phyloP scores from a whole-genome alignment of 805 yeast species.

The Lipomyces kockii region DNA sequence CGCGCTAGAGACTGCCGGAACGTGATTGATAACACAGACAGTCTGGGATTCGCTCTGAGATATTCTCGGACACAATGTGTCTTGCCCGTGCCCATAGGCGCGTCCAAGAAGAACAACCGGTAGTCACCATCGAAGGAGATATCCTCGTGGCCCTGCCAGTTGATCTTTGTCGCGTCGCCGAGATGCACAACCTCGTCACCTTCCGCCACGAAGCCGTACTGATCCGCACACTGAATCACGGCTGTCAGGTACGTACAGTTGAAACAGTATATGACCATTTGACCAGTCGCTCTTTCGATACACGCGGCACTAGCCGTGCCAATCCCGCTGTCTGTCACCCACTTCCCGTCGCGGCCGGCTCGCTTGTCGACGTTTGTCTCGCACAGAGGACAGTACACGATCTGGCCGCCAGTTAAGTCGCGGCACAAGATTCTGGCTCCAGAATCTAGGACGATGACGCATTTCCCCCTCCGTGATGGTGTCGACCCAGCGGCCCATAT shows the following conservation, averaged over 20 bases:
- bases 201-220: conserved; percentile 11
- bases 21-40: conserved; percentile 2
- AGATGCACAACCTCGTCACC: conserved; percentile 3
- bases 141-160: conserved; percentile 1
- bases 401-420: no score
- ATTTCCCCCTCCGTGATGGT: conserved; percentile 1
- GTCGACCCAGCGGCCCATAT: conserved; percentile 6
- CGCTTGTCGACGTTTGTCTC: no score
- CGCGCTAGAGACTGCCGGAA: conserved; percentile 9
- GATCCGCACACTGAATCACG: conserved; percentile 10
- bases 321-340: conserved; percentile 3
- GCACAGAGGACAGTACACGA: background rate
- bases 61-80: background rate
- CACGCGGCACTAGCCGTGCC: conserved; percentile 2
- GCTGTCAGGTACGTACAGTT: background rate
- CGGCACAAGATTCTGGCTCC: no score
- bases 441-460: background rate
- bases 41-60: background rate
- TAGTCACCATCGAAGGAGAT: conserved; percentile 5
- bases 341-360: no score
- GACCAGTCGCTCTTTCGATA: background rate
- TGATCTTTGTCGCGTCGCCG: background rate
- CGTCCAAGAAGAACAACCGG: conserved; percentile 6
- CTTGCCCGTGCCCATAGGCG: conserved; percentile 7
- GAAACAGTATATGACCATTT: background rate